Evolutionary conservation across 768 basidiomycete genomes (phyloP), one percentile per base, ranked within the genome.

Genomic region (Boletus patriciae): DNA sequence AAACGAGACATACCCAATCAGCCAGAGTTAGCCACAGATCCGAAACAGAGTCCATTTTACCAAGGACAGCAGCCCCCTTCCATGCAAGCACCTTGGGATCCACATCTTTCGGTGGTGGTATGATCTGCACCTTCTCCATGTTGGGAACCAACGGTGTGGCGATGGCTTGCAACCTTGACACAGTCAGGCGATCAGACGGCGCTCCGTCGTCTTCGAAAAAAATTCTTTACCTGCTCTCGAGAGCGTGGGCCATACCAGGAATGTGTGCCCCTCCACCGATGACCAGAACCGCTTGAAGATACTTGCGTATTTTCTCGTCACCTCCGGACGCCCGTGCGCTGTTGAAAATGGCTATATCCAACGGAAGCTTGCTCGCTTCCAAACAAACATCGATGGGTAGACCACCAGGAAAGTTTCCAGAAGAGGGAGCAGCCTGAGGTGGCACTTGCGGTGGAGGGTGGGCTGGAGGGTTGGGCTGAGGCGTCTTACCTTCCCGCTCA

Each of bases 321-420:
- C 89, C 87, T 4, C 90, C 91, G 5, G 87, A 88, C 2, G 91
- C 88, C n/a, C 92, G 80, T 10, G 92, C 84, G 62, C 92, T 90
- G 68, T 96, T 94, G 74, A 92, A 92, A 58, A 97, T 90, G 9
- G 93, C 94, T 11, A 95, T 88, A 66, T 97, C 94, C 53, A 97
- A 76, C 2, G 95, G 94, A 40, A 95, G 77, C 70, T 94, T 95
- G 72, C 88, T 87, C 19, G 94, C 89, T 73, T 95, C 94, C 64
- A 84, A 86, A 53, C 80, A 80, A 4, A 95, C 82, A 69, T 96
- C 94, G 66, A 93, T 86, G 8, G 81, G 76, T 58, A 77, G 79
- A 15, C 80, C 82, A 23, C 55, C 75, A 66, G 60, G 66, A 29
- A 77, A 75, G 47, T 71, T 73, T 13, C 68, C 65, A 12, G 67